Base-by-base conservation (phyloP, 2,329 filamentous ascomycete genomes). In the Tolypocladium ophioglossoides region DNA sequence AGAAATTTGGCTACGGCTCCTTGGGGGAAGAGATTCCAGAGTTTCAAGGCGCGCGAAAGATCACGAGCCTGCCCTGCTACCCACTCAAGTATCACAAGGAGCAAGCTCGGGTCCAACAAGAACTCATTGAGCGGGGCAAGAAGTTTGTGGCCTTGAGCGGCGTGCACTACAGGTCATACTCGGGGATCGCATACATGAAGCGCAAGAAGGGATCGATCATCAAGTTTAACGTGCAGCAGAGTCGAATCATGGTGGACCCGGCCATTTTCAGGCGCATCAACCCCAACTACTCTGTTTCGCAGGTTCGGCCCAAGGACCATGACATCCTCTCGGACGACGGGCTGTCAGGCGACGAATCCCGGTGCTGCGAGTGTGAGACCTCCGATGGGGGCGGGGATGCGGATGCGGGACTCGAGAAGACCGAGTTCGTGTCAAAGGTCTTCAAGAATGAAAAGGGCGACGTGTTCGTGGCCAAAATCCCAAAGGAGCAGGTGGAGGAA, bases 181-280 rank as follows among this genome's bases (percentile, higher is more conserved):
- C 91, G 53, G 91, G 91, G 3, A 83, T 95, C 72, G 90, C 87
- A 0, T 95, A 90, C 69, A 82, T 84, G 73, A 95, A 92, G 74
- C 85, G 87, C 68, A 89, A 89, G 74, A 85, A 85, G 62, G 74
- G 58, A 5, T 50, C 54, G 22, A 78, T 55, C 16, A 73, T 87
- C 65, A 92, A 90, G 67, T 85, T 95, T 69, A 90, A 90, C 64
- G 86, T 95, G 67, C 89, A 91, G 58, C 88, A 91, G 57, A 87
- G 90, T 20, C 84, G 91, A 34, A 79, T 95, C 58, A 96, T 96
- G 90, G 77, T 96, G 27, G 91, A 96, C 64, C 83, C 89, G 0
- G 83, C 83, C 4, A 88, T 87, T 44, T 91, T 95, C 70, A 83
- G 89, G 10, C 82, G 89, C 37, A 88, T 92, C 67, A 89, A 94